Base-by-base conservation (phyloP, 345 rosid genomes). In the Conringia planisiliqua region DNA sequence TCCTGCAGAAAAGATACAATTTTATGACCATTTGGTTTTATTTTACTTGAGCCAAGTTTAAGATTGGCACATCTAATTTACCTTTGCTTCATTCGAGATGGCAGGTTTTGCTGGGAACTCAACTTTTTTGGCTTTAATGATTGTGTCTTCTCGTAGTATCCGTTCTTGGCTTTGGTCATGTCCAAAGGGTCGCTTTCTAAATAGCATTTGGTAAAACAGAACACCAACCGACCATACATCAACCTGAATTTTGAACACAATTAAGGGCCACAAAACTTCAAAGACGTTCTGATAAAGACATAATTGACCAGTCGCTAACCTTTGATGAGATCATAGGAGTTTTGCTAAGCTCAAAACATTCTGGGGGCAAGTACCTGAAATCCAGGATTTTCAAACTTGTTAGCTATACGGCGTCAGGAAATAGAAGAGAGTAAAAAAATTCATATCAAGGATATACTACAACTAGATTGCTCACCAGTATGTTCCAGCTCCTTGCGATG, bases 401-500 rank as follows among this genome's bases (percentile, higher is more conserved):
- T 17, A 75, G 38, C 57, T 47, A 68, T 38, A 18, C 10, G 36
- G 60, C 16, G 40, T 58, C 47, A 10, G 7, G 38, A 71, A 18
- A 20, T 76, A 26, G 5, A 46, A 70, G 52, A 33, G 56, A 16
- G 42, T 57, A 24, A 63, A 32, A 16, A 63, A 60, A 46, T 14
- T 11, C 11, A 35, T 42, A 46, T 55, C 48, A 50, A 35, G 30
- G n/a, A 29, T 48, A 57, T 39, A 65, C 52, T 16, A 30, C 36
- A 63, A 47, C 54, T 75, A 44, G 59, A 68, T 69, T 56, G 73
- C 89, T 86, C 71, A 92, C 99, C 99, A 96, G 81, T 96, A 92
- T 38, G 99, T 92, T 80, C 99, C 99, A 71, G 99, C 99, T 79
- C 99, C 99, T 76, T 92, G 99, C 71, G 99, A 96, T 38, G 99